A percentile compares a stretch with the other conserved stretches of the same genome.
Conservation (phyloP, 257 asterid genomes). For the Nicotiana tomentosiformis region DNA sequence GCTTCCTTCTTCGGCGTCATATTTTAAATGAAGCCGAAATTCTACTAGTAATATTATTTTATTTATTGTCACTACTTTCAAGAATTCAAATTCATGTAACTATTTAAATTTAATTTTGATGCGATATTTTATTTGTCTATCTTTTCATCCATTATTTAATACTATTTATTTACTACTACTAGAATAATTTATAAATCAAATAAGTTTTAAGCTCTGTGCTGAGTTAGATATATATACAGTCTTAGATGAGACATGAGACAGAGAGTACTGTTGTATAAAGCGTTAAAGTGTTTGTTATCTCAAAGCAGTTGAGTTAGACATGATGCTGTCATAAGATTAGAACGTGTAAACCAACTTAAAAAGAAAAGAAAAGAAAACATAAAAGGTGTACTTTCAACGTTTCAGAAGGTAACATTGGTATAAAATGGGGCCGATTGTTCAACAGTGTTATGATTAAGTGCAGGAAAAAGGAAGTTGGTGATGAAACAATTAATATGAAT, state of each 20-base stretch:
- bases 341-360: not conserved
- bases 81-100: not conserved
- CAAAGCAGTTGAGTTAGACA: not conserved
- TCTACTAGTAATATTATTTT: not conserved
- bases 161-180: not conserved
- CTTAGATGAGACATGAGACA: not conserved
- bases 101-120: not conserved
- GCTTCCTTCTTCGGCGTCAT: no score
- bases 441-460: not conserved
- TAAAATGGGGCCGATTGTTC: not conserved
- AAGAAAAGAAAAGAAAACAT: not conserved
- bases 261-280: not conserved
- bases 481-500: not conserved
- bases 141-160: not conserved
- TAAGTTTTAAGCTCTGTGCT: no score
- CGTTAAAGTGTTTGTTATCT: not conserved
- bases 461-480: not conserved
- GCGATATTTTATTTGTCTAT: not conserved
- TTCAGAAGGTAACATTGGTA: not conserved
- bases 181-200: not conserved
- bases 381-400: constrained; percentile 7
- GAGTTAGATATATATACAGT: no score
- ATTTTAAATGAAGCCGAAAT: not conserved
- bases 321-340: not conserved
- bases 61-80: not conserved